phyloP scores from a whole-genome alignment of 352 stramenopile species.

The Phytopythium vexans region DNA sequence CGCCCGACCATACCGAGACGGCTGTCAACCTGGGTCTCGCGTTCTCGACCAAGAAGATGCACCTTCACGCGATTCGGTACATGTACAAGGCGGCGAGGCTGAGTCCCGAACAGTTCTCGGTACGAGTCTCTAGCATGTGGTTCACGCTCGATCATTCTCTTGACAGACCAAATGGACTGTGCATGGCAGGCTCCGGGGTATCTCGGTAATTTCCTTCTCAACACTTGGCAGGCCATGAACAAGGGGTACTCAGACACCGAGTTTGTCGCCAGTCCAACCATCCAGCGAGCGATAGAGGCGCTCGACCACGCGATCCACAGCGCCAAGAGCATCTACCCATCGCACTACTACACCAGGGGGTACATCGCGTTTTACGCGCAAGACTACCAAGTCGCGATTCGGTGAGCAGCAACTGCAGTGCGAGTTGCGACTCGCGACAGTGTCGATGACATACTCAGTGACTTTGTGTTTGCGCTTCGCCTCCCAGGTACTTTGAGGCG shows the following conservation, averaged over 20 bases:
- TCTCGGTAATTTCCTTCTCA: constrained; percentile 30
- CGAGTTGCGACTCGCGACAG: not conserved
- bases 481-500: constrained; percentile 17
- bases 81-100: not conserved
- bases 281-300: constrained; percentile 15
- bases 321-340: constrained; percentile 22
- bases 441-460: not conserved
- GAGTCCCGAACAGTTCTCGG: not conserved
- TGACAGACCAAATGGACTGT: not conserved
- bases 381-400: constrained; percentile 33
- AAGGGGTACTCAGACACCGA: constrained; percentile 5
- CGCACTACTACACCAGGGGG: constrained; percentile 36
- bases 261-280: constrained; percentile 26
- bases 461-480: not conserved
- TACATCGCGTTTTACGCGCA: constrained; percentile 28
- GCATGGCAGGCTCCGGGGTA: constrained; percentile 25
- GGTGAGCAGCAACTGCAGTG: not conserved
- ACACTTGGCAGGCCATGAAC: constrained; percentile 26
- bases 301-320: constrained; percentile 32
- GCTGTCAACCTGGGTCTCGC: constrained; percentile 58
- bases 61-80: not conserved
- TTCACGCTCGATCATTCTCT: too few species aligned
- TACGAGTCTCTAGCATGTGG: not conserved
- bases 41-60: constrained; percentile 12
- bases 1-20: constrained; percentile 48